Evolutionary conservation across 805 yeast genomes (phyloP).

Genomic region (Myxozyma mucilagina): DNA sequence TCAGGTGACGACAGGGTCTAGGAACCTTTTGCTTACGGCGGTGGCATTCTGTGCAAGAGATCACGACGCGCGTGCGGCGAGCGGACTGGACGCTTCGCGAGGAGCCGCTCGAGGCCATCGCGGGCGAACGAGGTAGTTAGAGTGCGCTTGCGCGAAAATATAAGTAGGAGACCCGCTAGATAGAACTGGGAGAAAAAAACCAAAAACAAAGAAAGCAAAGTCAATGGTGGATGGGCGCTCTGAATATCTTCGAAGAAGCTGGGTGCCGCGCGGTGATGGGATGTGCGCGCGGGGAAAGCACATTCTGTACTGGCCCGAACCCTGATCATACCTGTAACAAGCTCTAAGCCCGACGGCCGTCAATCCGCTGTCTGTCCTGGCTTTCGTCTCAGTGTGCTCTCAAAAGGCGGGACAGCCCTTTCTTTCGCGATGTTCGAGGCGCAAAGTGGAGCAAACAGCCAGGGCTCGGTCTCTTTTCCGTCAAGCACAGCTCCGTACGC

Average conservation of each 20-base stretch:
- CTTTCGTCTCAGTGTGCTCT: too few species aligned
- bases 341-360: too few species aligned
- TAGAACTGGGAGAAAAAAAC: not conserved
- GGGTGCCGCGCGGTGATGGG: not conserved
- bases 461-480: too few species aligned
- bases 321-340: too few species aligned
- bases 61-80: constrained; percentile 25
- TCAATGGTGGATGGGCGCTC: too few species aligned
- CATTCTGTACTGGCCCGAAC: not conserved
- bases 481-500: too few species aligned
- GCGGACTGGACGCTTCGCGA: constrained; percentile 6
- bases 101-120: constrained; percentile 11
- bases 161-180: not conserved
- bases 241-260: not conserved
- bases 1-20: not conserved
- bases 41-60: constrained; percentile 31
- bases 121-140: not conserved
- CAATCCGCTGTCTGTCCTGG: too few species aligned
- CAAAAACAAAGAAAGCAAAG: too few species aligned
- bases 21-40: constrained; percentile 29
- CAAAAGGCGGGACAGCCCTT: too few species aligned
- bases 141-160: not conserved
- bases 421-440: too few species aligned
- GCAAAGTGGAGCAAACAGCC: too few species aligned
- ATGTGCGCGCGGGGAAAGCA: too few species aligned